phyloP scores from a whole-genome alignment of 2,329 filamentous ascomycete species.

The Cryphonectria naterciae region DNA sequence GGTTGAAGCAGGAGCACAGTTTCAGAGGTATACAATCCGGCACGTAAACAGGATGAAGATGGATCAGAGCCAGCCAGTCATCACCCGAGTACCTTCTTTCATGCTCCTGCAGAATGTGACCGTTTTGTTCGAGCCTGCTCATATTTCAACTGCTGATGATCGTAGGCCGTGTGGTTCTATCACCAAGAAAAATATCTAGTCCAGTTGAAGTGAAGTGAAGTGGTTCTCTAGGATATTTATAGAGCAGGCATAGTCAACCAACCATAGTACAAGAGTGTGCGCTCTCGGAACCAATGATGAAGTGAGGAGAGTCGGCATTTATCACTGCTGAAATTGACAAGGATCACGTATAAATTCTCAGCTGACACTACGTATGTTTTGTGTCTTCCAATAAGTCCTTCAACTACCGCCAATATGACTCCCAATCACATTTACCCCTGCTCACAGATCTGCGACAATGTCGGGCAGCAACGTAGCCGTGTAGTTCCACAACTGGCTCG shows the following conservation, averaged over 20 bases:
- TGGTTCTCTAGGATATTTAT: too few relatives aligned
- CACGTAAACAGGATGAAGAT: too few relatives aligned
- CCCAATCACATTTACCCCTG: neutral
- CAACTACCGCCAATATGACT: neutral
- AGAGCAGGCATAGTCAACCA: neutral
- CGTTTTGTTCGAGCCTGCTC: neutral
- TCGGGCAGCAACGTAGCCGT: slow-evolving; percentile 4
- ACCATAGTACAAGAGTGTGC: neutral
- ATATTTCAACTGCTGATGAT: neutral
- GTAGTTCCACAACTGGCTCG: slow-evolving; percentile 8
- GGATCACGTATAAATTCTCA: neutral
- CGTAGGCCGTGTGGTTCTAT: too few relatives aligned
- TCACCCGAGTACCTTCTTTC: neutral
- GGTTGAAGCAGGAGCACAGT: too few relatives aligned
- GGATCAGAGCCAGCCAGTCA: neutral
- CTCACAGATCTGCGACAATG: neutral
- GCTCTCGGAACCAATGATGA: neutral
- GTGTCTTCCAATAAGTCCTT: neutral
- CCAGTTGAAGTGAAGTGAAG: too few relatives aligned
- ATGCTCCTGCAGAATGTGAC: neutral
- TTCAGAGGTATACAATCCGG: too few relatives aligned
- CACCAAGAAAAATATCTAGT: too few relatives aligned
- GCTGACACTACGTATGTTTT: neutral
- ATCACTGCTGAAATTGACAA: neutral
- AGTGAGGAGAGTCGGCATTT: neutral